Conservation (phyloP, 1,139 yeast genomes). For the Candida tunisiensis region DNA sequence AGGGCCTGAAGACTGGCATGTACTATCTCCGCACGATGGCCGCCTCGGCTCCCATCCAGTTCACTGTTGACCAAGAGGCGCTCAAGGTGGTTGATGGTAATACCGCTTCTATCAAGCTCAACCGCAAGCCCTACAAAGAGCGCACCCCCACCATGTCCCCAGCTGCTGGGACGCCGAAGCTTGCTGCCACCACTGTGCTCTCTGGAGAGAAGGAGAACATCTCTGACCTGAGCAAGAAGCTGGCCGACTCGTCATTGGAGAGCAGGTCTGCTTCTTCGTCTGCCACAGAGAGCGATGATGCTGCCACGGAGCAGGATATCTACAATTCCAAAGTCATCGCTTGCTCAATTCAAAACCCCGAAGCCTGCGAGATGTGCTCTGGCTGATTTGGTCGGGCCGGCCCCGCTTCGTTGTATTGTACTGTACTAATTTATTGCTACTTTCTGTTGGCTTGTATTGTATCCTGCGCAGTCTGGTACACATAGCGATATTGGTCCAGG, state of each 20-base stretch:
- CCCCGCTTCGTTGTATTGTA: too few species aligned
- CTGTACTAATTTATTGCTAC: too few species aligned
- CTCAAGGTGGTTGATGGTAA: constrained; percentile 20
- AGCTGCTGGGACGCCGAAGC: constrained; percentile 1
- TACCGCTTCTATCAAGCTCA: constrained; percentile 12
- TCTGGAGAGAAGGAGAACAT: constrained; percentile 5
- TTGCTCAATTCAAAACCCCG: constrained; percentile 94
- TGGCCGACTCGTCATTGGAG: not conserved
- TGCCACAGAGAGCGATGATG: not conserved
- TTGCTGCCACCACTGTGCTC: constrained; percentile 4
- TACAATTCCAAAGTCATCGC: constrained; percentile 89
- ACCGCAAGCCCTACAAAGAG: constrained; percentile 18
- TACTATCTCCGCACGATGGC: constrained; percentile 93
- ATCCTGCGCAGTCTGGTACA: constrained; percentile 22
- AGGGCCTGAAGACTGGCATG: constrained; percentile 96
- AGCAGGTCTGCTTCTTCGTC: too few species aligned
- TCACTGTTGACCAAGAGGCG: constrained; percentile 56
- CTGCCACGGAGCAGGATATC: constrained; percentile 33
- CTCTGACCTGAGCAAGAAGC: constrained; percentile 2
- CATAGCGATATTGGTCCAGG: constrained; percentile 33
- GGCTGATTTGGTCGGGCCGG: too few species aligned
- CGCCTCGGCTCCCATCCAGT: constrained; percentile 86
- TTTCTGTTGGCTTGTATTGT: not conserved
- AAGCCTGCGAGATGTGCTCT: constrained; percentile 97
- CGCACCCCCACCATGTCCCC: constrained; percentile 3